Evolutionary conservation across 352 stramenopile species (phyloP), one percentile per base, ranked within the genome.

Genomic region (Globisporangium viniferum): DNA sequence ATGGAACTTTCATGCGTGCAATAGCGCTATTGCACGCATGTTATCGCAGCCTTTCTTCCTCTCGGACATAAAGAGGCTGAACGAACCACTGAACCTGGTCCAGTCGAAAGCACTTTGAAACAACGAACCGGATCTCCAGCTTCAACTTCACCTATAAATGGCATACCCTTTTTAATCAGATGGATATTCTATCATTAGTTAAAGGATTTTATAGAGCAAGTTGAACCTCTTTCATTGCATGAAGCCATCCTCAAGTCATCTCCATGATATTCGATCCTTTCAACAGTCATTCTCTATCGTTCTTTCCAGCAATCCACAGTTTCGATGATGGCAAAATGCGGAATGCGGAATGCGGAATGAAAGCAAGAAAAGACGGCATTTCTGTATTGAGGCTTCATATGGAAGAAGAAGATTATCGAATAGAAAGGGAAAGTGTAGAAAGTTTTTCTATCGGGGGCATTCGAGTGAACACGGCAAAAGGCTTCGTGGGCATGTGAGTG

Each of bases 271-370:
- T 49, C 41, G 15, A n/a, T 7, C 41, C 15, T 49, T 49, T 49
- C 29, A 33, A 33, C 29, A 46, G 3, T n/a, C 31, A 10, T 61
- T 48, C 55, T 29, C n/a, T n/a, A 29, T 29, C 55, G 10, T 46
- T 29, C 48, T 55, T 55, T 61, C 55, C 31, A 61, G 55, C 31
- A 46, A 46, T 29, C 31, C 31, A 61, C 55, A 46, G 55, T 61
- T 61, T 61, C 55, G 55, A 61, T 29, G 55, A 61, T 61, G 55
- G 46, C 55, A 39, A 59, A 41, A 39, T n/a, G 35, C 35, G 51
- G 22, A 56, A 33, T 33, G 29, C 3, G 5, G 29, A 29, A 27
- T 5, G 18, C 48, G 9, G 10, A 6, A 5, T 20, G 14, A 8
- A 31, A 59, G 24, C 27, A 41, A 59, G 18, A 29, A 44, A 20